These are phyloP conservation scores for Mycosphaerella sp. DNA, from an alignment of 2,329 filamentous ascomycete species.

Conservation along the genomic window DNA sequence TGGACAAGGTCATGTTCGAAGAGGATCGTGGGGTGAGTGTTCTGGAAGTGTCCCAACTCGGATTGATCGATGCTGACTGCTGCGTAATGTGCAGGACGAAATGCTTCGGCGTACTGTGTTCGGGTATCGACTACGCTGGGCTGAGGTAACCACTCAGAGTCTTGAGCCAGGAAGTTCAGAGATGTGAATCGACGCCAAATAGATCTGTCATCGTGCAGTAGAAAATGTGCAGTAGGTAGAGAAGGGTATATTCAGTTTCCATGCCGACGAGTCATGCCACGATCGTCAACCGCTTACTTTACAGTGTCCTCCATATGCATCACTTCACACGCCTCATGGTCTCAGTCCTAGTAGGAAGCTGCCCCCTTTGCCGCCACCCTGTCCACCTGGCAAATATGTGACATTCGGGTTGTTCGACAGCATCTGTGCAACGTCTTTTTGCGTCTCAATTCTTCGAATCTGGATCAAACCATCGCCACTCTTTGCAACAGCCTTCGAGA, in stretches of 20 bases:
- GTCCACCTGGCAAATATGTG: slow-evolving; percentile 73
- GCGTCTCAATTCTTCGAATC: slow-evolving; percentile 96
- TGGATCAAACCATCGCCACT: slow-evolving; percentile 86
- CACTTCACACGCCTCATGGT: slow-evolving; percentile 32
- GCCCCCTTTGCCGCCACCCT: slow-evolving; percentile 47
- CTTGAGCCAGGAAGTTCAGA: neutral
- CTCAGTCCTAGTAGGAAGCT: slow-evolving; percentile 63
- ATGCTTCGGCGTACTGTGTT: slow-evolving; percentile 74
- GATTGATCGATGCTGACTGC: neutral
- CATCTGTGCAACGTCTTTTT: slow-evolving; percentile 88
- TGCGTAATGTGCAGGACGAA: slow-evolving; percentile 52
- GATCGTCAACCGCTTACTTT: slow-evolving; percentile 7
- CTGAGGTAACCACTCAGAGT: neutral
- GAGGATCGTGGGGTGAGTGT: slow-evolving; percentile 66
- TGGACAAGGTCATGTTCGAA: slow-evolving; percentile 85
- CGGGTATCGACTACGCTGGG: slow-evolving; percentile 67
- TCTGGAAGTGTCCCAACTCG: neutral
- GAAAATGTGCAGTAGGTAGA: slow-evolving; percentile 3
- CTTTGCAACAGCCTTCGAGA: slow-evolving; percentile 89
- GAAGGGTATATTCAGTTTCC: slow-evolving; percentile 17
- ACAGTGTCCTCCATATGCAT: neutral
- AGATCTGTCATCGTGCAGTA: too few species aligned
- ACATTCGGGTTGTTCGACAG: slow-evolving; percentile 89
- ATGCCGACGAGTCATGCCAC: slow-evolving; percentile 1
- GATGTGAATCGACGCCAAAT: too few species aligned